Percentiles rank a stretch among this genome's conserved stretches.
phyloP scores from a whole-genome alignment of 441 rosid species.

The Gossypium lobatum region DNA sequence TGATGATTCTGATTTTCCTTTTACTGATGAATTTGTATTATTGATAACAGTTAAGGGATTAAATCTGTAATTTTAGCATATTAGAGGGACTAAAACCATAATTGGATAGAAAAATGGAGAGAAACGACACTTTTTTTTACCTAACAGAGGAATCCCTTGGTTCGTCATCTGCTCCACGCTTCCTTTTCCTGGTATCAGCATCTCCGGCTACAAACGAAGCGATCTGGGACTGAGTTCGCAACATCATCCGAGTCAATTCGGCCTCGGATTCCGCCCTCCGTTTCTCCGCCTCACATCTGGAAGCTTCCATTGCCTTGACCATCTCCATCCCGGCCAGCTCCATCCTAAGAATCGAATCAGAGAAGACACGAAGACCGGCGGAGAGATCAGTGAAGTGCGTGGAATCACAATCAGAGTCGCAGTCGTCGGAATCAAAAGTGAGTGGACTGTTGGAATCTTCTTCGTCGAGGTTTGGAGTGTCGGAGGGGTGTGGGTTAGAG shows the following conservation, averaged over 20 bases:
- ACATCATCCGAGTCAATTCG: slow-evolving; percentile 44
- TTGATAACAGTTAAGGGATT: no score
- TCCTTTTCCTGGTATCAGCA: slow-evolving; percentile 36
- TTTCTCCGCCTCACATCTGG: slow-evolving; percentile 45
- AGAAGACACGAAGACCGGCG: slow-evolving; percentile 31
- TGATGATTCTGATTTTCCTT: no score
- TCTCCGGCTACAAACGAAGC: slow-evolving; percentile 29
- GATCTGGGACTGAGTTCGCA: slow-evolving; percentile 44
- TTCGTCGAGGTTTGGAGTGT: slow-evolving; percentile 5
- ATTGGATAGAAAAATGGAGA: not conserved
- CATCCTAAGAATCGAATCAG: slow-evolving; percentile 44
- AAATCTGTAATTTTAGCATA: not conserved
- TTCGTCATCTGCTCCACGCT: slow-evolving; percentile 32
- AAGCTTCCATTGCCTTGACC: slow-evolving; percentile 47
- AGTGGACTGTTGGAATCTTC: slow-evolving; percentile 23
- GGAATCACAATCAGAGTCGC: slow-evolving; percentile 14
- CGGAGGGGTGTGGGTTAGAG: slow-evolving; percentile 5
- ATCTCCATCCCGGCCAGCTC: slow-evolving; percentile 52
- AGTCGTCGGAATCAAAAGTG: slow-evolving; percentile 9
- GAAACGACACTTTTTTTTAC: not conserved
- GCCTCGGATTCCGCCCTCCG: slow-evolving; percentile 36
- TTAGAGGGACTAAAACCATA: not conserved
- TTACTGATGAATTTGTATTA: no score
- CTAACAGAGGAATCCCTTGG: slow-evolving; percentile 14
- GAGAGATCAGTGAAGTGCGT: slow-evolving; percentile 19